phyloP scores from a whole-genome alignment of 352 stramenopile species.

The Thraustochytrium striatum region DNA sequence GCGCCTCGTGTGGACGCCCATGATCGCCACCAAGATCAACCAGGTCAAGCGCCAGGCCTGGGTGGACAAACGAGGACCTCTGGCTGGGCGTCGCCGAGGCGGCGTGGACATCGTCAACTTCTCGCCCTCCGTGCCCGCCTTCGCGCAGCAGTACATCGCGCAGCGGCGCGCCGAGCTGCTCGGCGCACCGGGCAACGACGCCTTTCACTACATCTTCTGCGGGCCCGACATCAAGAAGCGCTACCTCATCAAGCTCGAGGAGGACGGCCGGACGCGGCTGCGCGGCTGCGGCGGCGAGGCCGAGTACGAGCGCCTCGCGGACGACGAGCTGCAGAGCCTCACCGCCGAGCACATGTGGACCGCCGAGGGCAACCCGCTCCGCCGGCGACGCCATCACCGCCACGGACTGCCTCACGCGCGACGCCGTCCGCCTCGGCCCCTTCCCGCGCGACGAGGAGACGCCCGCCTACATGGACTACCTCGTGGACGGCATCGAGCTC shows the following conservation, averaged over 20 bases:
- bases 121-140: background rate
- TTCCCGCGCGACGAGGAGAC: too few species aligned
- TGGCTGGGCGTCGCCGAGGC: too few species aligned
- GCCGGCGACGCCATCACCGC: background rate
- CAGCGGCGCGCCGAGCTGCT: background rate
- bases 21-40: background rate
- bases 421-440: background rate
- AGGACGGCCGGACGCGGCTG: too few species aligned
- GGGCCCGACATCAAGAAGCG: background rate
- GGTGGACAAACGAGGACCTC: too few species aligned
- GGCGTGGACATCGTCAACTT: background rate
- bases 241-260: background rate
- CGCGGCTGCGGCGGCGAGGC: background rate
- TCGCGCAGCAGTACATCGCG: background rate
- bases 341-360: background rate
- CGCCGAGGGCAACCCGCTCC: background rate
- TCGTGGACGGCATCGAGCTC: background rate
- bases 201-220: background rate
- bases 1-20: background rate
- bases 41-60: too few species aligned
- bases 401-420: background rate
- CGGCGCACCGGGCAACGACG: background rate
- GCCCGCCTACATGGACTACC: background rate
- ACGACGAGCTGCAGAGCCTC: background rate
- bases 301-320: background rate